These are phyloP conservation scores for Cladorrhinum samala DNA, from an alignment of 495 filamentous ascomycete genomes.

Conservation along the genomic window DNA sequence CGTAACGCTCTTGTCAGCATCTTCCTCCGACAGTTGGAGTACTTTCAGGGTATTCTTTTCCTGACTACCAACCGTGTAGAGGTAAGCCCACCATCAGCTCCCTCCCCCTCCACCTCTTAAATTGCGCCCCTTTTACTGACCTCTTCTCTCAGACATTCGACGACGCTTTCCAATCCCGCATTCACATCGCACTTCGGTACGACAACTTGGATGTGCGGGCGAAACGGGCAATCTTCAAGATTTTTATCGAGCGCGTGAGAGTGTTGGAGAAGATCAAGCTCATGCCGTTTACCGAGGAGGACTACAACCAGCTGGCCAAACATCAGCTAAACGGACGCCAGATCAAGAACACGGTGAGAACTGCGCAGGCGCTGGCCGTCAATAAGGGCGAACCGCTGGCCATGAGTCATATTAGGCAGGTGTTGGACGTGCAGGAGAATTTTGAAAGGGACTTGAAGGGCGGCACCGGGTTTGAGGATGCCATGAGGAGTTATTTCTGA, in stretches of 20 bases:
- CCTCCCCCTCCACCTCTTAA: background rate
- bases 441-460: constrained; percentile 75
- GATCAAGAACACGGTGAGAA: constrained; percentile 90
- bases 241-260: constrained; percentile 67
- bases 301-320: constrained; percentile 60
- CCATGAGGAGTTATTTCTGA: constrained; percentile 51
- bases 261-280: constrained; percentile 56
- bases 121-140: constrained; percentile 5
- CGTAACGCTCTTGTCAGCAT: constrained; percentile 69
- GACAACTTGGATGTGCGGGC: constrained; percentile 69
- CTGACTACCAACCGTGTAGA: constrained; percentile 52
- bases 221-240: constrained; percentile 78
- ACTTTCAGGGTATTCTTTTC: constrained; percentile 49
- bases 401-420: constrained; percentile 77
- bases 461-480: constrained; percentile 56
- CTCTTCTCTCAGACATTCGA: constrained; percentile 48
- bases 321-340: constrained; percentile 84
- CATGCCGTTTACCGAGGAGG: constrained; percentile 59
- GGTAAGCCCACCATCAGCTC: constrained; percentile 21
- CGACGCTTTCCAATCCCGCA: constrained; percentile 54
- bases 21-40: constrained; percentile 49
- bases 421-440: constrained; percentile 73
- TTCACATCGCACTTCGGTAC: constrained; percentile 69
- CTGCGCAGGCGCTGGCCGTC: constrained; percentile 78
- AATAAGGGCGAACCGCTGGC: constrained; percentile 63